Base-by-base conservation (phyloP, 192 early-diverging fungal species). In the Spizellomyces sp. region DNA sequence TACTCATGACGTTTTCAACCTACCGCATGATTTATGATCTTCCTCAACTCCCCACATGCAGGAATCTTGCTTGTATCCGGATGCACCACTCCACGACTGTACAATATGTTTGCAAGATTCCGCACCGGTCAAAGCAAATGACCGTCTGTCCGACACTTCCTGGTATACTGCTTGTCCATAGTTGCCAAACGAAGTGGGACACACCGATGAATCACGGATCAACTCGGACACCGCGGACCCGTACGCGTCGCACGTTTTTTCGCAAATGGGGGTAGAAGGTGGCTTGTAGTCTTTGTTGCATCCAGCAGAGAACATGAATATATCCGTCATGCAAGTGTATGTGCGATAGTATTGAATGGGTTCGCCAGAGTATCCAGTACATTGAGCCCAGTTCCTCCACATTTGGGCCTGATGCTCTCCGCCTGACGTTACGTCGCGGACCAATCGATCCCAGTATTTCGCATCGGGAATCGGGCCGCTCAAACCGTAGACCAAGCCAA, bases 281-380 rank as follows among this genome's bases (percentile, higher is more conserved):
- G 62, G 61, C 41, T 64, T 58, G 42, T 14, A 44, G 5, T 62
- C 36, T 50, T 65, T n/a, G 77, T 84, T 84, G 73, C 82, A 84
- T 2, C 63, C 57, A 43, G 48, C 56, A 42, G 82, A 84, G 46
- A 60, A 77, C 21, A 61, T 42, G 71, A 78, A 79, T 19, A 84
- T 74, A 63, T 84, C 82, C 54, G 74, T 82, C 54, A 82, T 48
- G 80, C 82, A 84, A 15, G 66, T 62, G 71, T 83, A 82, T 7
- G 80, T 66, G 17, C 76, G 71, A 62, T 71, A 76, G 72, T 80
- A 82, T 69, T 84, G 82, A 64, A 84, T 81, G n/a, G 71, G 71
- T 41, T 72, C 62, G 69, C 80, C 82, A 5, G 70, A 19, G 76
- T 81, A 84, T 61, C 74, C 78, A 36, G 75, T 21, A 71, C 82